Conservation (phyloP, 768 basidiomycete species). For the Hericium alpestre region DNA sequence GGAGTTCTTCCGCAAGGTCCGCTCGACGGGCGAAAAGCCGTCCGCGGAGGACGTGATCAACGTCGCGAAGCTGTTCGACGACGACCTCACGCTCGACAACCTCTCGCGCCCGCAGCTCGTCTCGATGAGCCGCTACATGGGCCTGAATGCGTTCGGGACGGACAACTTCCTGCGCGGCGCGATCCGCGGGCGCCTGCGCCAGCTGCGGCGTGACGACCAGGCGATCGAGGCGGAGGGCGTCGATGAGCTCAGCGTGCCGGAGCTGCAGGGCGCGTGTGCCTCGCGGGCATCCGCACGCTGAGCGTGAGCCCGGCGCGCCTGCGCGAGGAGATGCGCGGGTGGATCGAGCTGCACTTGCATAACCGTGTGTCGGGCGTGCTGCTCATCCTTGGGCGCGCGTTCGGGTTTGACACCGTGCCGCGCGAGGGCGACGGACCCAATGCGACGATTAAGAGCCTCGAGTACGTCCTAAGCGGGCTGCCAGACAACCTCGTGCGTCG, state of each 20-base stretch:
- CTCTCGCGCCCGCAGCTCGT: slow-evolving; percentile 96
- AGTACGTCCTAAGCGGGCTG: slow-evolving; percentile 81
- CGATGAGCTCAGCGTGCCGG: slow-evolving; percentile 80
- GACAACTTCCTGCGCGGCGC: slow-evolving; percentile 95
- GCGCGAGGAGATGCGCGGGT: slow-evolving; percentile 81
- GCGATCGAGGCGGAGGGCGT: slow-evolving; percentile 85
- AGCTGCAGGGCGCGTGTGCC: slow-evolving; percentile 88
- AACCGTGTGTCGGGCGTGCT: slow-evolving; percentile 90
- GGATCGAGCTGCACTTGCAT: slow-evolving; percentile 88
- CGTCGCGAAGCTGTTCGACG: slow-evolving; percentile 94
- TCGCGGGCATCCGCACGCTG: slow-evolving; percentile 80
- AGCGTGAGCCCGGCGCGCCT: slow-evolving; percentile 82
- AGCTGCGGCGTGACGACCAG: slow-evolving; percentile 87
- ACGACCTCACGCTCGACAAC: slow-evolving; percentile 96
- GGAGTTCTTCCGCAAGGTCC: slow-evolving; percentile 97
- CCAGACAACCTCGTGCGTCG: slow-evolving; percentile 84
- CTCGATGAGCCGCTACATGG: slow-evolving; percentile 97
- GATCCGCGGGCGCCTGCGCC: slow-evolving; percentile 72
- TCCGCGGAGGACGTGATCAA: slow-evolving; percentile 82
- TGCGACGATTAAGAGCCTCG: slow-evolving; percentile 68
- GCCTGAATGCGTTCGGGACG: slow-evolving; percentile 94
- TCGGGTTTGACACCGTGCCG: slow-evolving; percentile 76
- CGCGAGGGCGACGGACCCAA: slow-evolving; percentile 74
- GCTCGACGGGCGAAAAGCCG: slow-evolving; percentile 91
- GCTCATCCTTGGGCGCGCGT: slow-evolving; percentile 87